A percentile compares a stretch with the other conserved stretches of the same genome.
Evolutionary conservation across 495 filamentous ascomycete genomes (phyloP).

Genomic region (Penicillium taxi): DNA sequence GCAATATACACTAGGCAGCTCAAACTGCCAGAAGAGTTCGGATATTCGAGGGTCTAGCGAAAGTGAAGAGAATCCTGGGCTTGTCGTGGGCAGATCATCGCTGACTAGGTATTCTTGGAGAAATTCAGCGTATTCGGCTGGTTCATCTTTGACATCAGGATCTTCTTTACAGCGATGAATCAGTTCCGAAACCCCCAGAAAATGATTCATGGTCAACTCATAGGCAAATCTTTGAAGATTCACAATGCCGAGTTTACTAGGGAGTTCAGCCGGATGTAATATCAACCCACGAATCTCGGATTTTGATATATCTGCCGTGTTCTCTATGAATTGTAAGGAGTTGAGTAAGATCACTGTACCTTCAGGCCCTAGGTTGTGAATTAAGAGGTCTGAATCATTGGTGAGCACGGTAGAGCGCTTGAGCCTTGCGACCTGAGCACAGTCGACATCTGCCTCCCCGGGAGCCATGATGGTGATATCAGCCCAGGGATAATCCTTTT

Average conservation of each 20-base stretch:
- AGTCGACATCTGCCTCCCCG: slow-evolving; percentile 65
- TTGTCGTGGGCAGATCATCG: not conserved
- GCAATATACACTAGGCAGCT: slow-evolving; percentile 10
- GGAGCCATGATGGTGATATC: slow-evolving; percentile 48
- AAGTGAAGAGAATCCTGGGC: not conserved
- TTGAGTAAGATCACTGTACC: slow-evolving; percentile 54
- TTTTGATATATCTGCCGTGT: slow-evolving; percentile 8
- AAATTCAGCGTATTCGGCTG: slow-evolving; percentile 33
- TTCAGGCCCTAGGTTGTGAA: slow-evolving; percentile 52
- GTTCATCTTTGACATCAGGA: slow-evolving; percentile 3
- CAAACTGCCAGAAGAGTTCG: slow-evolving; percentile 30
- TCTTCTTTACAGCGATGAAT: slow-evolving; percentile 22
- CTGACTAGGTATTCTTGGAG: slow-evolving; percentile 32
- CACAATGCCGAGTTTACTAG: slow-evolving; percentile 29
- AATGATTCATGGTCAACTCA: slow-evolving; percentile 21
- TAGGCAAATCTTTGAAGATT: slow-evolving; percentile 30
- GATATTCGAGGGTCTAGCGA: slow-evolving; percentile 27
- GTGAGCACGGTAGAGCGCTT: slow-evolving; percentile 52
- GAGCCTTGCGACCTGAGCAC: slow-evolving; percentile 47
- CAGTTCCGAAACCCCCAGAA: slow-evolving; percentile 22
- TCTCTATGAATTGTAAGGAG: slow-evolving; percentile 29
- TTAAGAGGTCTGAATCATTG: slow-evolving; percentile 66
- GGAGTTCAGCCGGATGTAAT: slow-evolving; percentile 29
- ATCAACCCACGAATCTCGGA: slow-evolving; percentile 28
- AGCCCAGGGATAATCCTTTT: slow-evolving; percentile 36